Evolutionary conservation across 2,329 filamentous ascomycete genomes (phyloP).

Genomic region (Xenoacremonium recifei): DNA sequence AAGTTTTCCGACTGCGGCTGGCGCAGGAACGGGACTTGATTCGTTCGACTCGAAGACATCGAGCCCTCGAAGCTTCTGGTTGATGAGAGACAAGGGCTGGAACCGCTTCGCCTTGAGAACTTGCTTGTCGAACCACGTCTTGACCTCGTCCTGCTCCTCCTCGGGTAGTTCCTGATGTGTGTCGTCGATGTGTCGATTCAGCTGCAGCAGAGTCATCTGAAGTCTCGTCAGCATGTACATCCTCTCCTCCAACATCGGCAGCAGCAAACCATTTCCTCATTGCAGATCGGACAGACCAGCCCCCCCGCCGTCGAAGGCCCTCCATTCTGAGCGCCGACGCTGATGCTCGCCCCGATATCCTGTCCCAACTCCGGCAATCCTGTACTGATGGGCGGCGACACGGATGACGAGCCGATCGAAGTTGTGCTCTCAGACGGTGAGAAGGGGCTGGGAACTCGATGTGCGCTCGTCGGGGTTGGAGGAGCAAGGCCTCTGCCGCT

Average conservation of each 20-base stretch:
- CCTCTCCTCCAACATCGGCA: neutral
- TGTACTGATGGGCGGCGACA: slow-evolving; percentile 59
- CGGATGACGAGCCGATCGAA: slow-evolving; percentile 70
- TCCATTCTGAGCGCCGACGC: slow-evolving; percentile 57
- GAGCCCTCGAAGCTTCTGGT: slow-evolving; percentile 88
- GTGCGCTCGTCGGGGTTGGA: slow-evolving; percentile 42
- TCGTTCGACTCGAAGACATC: slow-evolving; percentile 95
- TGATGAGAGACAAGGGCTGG: slow-evolving; percentile 85
- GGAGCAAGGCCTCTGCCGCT: slow-evolving; percentile 81
- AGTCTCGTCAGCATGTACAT: neutral
- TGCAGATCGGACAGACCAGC: slow-evolving; percentile 95
- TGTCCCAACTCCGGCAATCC: slow-evolving; percentile 70
- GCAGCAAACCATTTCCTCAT: slow-evolving; percentile 83
- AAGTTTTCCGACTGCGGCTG: slow-evolving; percentile 36
- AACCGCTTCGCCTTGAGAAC: slow-evolving; percentile 92
- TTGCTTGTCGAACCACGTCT: slow-evolving; percentile 95
- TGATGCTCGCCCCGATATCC: slow-evolving; percentile 80
- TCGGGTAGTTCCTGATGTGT: slow-evolving; percentile 86
- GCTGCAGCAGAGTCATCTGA: slow-evolving; percentile 84
- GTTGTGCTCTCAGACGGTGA: slow-evolving; percentile 68
- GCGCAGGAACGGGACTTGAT: slow-evolving; percentile 39
- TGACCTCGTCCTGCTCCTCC: slow-evolving; percentile 88
- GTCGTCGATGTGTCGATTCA: slow-evolving; percentile 86
- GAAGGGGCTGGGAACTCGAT: slow-evolving; percentile 49
- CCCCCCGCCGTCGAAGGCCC: slow-evolving; percentile 53